A percentile compares a stretch with the other conserved stretches of the same genome.
These are phyloP conservation scores for Epichloe baconii DNA, from an alignment of 2,329 filamentous ascomycete genomes.

Conservation along the genomic window DNA sequence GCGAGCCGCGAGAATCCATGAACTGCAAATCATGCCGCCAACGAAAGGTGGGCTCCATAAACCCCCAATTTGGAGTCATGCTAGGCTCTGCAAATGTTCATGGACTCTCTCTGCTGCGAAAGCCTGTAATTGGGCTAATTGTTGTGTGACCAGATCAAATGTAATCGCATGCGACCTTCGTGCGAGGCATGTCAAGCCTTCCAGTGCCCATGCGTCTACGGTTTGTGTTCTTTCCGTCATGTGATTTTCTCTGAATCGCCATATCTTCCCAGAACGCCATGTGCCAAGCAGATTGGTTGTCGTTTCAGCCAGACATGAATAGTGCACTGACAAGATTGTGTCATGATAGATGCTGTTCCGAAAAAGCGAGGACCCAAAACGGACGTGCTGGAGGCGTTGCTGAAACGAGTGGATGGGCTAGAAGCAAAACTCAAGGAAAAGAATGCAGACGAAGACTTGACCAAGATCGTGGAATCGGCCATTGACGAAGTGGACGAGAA, in stretches of 20 bases:
- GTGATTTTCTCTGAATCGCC: too few relatives aligned
- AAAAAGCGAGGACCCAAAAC: conserved; percentile 87
- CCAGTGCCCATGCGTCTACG: conserved; percentile 77
- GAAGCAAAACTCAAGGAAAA: conserved; percentile 68
- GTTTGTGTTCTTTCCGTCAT: conserved; percentile 35
- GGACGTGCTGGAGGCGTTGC: conserved; percentile 69
- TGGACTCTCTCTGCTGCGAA: background rate
- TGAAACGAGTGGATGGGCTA: conserved; percentile 75
- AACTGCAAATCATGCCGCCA: conserved; percentile 93
- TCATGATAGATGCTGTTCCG: conserved; percentile 59
- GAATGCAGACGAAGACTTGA: conserved; percentile 25
- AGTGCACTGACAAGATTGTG: background rate
- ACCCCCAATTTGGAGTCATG: background rate
- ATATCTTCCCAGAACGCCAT: background rate
- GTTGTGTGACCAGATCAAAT: conserved; percentile 60
- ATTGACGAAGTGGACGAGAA: background rate
- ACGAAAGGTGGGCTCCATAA: conserved; percentile 53
- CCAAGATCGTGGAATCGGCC: conserved; percentile 1
- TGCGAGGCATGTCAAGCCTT: conserved; percentile 87
- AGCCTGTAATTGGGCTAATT: background rate
- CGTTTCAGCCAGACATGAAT: background rate
- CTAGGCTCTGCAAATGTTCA: background rate
- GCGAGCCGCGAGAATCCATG: conserved; percentile 78
- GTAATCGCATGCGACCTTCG: conserved; percentile 69
- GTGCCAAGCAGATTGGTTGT: background rate